Conservation (phyloP, 169 alveolate genomes). For the Babesia bovis region DNA sequence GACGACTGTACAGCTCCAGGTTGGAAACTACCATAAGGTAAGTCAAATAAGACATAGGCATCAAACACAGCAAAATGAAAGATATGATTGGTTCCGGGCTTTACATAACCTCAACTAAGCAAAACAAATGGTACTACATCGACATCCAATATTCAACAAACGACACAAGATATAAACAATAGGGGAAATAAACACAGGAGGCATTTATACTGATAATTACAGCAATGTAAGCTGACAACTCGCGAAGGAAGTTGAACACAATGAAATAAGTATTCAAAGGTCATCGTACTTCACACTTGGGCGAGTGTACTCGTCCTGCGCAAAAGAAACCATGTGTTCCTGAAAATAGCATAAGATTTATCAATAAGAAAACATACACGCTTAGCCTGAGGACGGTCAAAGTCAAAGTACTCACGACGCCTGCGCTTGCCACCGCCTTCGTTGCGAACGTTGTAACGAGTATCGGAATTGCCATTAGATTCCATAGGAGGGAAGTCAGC, state of each 20-base stretch:
- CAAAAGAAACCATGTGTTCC: constrained; percentile 44
- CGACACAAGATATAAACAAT: too few species aligned
- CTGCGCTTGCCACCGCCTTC: constrained; percentile 28
- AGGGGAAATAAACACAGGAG: too few species aligned
- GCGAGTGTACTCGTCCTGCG: constrained; percentile 63
- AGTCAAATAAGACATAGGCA: neutral
- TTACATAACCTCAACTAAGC: neutral
- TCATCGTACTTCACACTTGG: constrained; percentile 68
- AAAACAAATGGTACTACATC: constrained; percentile 17
- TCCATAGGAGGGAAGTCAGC: constrained; percentile 48
- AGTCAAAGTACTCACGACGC: constrained; percentile 63
- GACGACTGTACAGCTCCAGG: constrained; percentile 1
- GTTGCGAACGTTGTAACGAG: constrained; percentile 9
- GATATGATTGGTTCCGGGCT: constrained; percentile 4
- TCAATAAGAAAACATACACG: constrained; percentile 11
- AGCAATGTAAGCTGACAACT: too few species aligned
- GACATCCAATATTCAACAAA: neutral
- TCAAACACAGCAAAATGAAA: constrained; percentile 1
- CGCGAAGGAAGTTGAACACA: too few species aligned
- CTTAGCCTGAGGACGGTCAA: constrained; percentile 63
- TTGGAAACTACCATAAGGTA: constrained; percentile 3
- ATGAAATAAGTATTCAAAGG: too few species aligned
- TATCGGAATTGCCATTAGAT: constrained; percentile 8
- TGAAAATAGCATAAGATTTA: neutral
- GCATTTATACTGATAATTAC: too few species aligned